Base-by-base conservation (phyloP, 2,329 filamentous ascomycete species). In the Metarhizium sp. region DNA sequence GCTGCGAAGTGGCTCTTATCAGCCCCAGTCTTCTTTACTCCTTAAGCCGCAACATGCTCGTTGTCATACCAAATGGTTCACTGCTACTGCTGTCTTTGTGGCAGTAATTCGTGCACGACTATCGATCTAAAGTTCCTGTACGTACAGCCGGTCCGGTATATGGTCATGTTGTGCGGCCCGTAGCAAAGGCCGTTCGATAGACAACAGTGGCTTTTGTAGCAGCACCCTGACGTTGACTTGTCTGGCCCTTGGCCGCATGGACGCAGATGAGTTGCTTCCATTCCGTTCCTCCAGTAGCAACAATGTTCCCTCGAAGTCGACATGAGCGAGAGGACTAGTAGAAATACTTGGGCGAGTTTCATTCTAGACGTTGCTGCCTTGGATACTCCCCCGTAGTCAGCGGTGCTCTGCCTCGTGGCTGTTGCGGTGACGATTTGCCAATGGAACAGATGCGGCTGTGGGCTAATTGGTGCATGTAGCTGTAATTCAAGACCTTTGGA, bases 151-250 rank as follows among this genome's bases (percentile, higher is more conserved):
- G 7, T 30, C 14, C 51, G 51, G 40, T 47, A 40, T 40, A 16
- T 46, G 40, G 51, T 36, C 51, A 52, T 46, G 42, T n/a, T 46
- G 6, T 25, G 25, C 11, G 51, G 51, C 30, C 32, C 51, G 29
- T 46, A 53, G 42, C 51, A 53, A 40, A 53, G 51, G 29, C 51
- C 51, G n/a, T 52, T 52, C 14, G 51, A 52, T 20, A 52, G 42
- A 6, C 51, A 53, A 43, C 25, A 53, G 42, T 53, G 51, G 42
- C 13, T 32, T 40, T 53, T 16, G 42, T 46, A 53, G 51, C 51
- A 53, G 36, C 51, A 47, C 20, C 42, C 51, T 43, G 51, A 46
- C 30, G 36, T 34, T 29, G 51, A 11, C 11, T 11, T 52, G 25
- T 40, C 51, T 8, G 42, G 36, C 38, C 25, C 51, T 6, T 29